Base-by-base conservation (phyloP, 148 eudicot genomes). In the Hydrangea macrophylla region DNA sequence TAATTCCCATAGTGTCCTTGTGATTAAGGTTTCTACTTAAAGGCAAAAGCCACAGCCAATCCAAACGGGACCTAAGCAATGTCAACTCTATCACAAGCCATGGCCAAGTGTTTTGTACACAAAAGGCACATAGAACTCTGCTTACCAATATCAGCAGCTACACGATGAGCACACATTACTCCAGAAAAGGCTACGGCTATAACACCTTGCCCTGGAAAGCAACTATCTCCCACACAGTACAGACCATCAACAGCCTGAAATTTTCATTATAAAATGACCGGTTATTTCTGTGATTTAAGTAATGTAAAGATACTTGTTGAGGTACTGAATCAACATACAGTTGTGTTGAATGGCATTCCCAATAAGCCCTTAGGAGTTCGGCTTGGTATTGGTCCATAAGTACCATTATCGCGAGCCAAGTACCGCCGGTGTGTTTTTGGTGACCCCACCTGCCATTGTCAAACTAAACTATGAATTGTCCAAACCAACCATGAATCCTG, bases 311-410 rank as follows among this genome's bases (percentile, higher is more conserved):
- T 42, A 22, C 60, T 28, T 50, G 64, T 25, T 35, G 8, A 55
- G 57, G 13, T 25, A 18, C 36, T 25, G 9, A 60, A 74, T 58
- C 33, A 53, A 77, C 86, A 73, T 75, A 91, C 99, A 66, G 99
- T 94, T n/a, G 97, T 94, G 75, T 94, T 91, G 79, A 94, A 94
- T 54, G 99, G 97, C 99, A 94, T 94, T 69, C 91, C 99, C 55
- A 94, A 60, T 67, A 94, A 84, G 65, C 99, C 97, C 82, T 85
- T 90, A 0, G 96, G 92, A 55, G 70, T 70, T 26, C 65, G 60
- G 8, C 90, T 89, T 42, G 99, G 99, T 90, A 94, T 94, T 25
- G 97, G 99, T 75, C 97, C 96, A 69, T 94, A 94, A 55, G 97
- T 94, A 71, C 97, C 97, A 75, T 85, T 84, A 79, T 85, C 91